A percentile compares a stretch with the other conserved stretches of the same genome.
These are phyloP conservation scores for Atalantia buxifolia DNA, from an alignment of 345 rosid genomes.

Conservation along the genomic window DNA sequence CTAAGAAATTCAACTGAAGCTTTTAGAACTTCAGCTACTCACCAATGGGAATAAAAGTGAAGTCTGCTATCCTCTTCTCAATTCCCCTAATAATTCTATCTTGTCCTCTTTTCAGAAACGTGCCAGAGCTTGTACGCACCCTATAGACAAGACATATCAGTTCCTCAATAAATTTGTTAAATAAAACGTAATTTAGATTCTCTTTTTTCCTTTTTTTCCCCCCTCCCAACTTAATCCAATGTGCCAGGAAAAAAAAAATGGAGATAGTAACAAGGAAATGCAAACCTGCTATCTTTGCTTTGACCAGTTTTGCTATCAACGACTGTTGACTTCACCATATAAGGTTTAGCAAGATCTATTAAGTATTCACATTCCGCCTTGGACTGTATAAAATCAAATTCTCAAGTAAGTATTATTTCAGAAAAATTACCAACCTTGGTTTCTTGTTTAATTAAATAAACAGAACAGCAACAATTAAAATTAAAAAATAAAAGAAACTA, in stretches of 20 bases:
- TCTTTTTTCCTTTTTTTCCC: too few relatives aligned
- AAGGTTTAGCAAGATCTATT: conserved; percentile 81
- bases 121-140: conserved; percentile 95
- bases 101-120: conserved; percentile 73
- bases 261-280: conserved; percentile 2
- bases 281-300: conserved; percentile 92
- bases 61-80: conserved; percentile 92
- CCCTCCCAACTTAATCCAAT: background rate
- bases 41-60: conserved; percentile 82
- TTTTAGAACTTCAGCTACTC: conserved; percentile 13
- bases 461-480: background rate
- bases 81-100: conserved; percentile 60
- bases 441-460: conserved; percentile 2
- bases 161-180: conserved; percentile 4
- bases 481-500: conserved; percentile 14
- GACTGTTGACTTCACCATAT: conserved; percentile 84
- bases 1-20: background rate
- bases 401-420: background rate
- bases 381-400: conserved; percentile 44
- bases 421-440: background rate
- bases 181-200: background rate
- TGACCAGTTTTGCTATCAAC: conserved; percentile 86
- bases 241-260: background rate
- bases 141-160: conserved; percentile 32
- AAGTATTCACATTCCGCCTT: conserved; percentile 87